Evolutionary conservation across 805 yeast genomes (phyloP), one percentile per base, ranked within the genome.

Genomic region (Barnettozyma botsteinii): DNA sequence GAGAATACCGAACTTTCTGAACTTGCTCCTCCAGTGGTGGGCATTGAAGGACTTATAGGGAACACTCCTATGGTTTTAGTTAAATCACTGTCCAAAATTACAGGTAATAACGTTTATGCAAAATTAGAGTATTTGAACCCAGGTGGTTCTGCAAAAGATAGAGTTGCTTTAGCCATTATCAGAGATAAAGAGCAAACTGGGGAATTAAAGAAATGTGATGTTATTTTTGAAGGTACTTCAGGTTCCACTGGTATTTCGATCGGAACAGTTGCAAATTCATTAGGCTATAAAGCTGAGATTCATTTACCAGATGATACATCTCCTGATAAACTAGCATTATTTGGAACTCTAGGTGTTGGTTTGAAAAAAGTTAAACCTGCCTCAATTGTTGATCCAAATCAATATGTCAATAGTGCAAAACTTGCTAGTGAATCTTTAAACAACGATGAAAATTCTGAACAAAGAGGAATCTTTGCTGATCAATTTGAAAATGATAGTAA

Each of bases 221-320:
- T 79, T 12, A 82, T 91, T 2, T 88, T 80, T 59, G 98, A 91
- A 64, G 98, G 98, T 7, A 93, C 98, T 0, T 81, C 93, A 10
- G 98, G 98, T 0, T 88, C 97, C 0, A 91, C 98, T 0, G 98
- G 98, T 3, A 93, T 93, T 11, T 85, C 96, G 2, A 73, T 91
- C 51, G 96, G 97, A 0, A 77, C 88, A 61, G 70, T 93, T n/a
- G 85, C 95, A 47, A 78, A 87, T 50, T 83, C 96, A 0, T 59
- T 85, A 38, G 98, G 98, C 0, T 89, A 89, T 58, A 77, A 74
- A 17, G 85, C 96, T 0, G 96, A 88, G 53, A 93, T 91, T n/a
- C 89, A 94, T 36, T 66, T 93, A 8, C 98, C 98, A 0, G 93
- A 88, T 56, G 98, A 91, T 54, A 93, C 98, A 0, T 81, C 95